Evolutionary conservation across 805 yeast genomes (phyloP).

Genomic region (Alloascoidea africana): DNA sequence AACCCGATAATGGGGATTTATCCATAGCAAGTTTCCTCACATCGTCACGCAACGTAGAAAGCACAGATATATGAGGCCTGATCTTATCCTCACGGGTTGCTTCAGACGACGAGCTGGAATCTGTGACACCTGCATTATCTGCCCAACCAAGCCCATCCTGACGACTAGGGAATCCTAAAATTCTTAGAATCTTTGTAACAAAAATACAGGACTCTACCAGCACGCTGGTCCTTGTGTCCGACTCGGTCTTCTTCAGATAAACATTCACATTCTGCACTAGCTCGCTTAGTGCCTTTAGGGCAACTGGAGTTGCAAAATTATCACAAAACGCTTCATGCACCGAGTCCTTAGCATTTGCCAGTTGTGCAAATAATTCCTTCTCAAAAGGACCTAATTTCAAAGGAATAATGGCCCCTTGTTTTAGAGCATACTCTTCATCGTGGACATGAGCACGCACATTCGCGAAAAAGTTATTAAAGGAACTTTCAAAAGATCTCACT

Average conservation of each 20-base stretch:
- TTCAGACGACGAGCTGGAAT: constrained; percentile 11
- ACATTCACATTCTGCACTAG: constrained; percentile 58
- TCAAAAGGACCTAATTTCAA: constrained; percentile 48
- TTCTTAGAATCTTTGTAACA: constrained; percentile 51
- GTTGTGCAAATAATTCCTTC: constrained; percentile 33
- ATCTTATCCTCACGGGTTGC: constrained; percentile 45
- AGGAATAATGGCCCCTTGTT: constrained; percentile 34
- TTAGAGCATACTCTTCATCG: constrained; percentile 41
- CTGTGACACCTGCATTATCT: constrained; percentile 17
- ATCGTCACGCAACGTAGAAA: constrained; percentile 69
- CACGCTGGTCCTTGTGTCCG: constrained; percentile 47
- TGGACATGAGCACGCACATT: constrained; percentile 68
- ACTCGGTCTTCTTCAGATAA: constrained; percentile 40
- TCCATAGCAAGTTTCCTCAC: constrained; percentile 66
- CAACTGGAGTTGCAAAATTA: constrained; percentile 70
- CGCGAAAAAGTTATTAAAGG: constrained; percentile 71
- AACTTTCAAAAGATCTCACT: constrained; percentile 60
- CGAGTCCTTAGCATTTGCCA: constrained; percentile 34
- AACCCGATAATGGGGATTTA: constrained; percentile 29
- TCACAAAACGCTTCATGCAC: constrained; percentile 80
- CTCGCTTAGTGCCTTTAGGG: constrained; percentile 47
- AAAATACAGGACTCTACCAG: constrained; percentile 48
- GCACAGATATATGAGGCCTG: constrained; percentile 65
- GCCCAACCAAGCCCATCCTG: constrained; percentile 73
- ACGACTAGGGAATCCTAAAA: constrained; percentile 67